phyloP scores from a whole-genome alignment of 1,284 basidiomycete species.

The Vanrija sp. region DNA sequence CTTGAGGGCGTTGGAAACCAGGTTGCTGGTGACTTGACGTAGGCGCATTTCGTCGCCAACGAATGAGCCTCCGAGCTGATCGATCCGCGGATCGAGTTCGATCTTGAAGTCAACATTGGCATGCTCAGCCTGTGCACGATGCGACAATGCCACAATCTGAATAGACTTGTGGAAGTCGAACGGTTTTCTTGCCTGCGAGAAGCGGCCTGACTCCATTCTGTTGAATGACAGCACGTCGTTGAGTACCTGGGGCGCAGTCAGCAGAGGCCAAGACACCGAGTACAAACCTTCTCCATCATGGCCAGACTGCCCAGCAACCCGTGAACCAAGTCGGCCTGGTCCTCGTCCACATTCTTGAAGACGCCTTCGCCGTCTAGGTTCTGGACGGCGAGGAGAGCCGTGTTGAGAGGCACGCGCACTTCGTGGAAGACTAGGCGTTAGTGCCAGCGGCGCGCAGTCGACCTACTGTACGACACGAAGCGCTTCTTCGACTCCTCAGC shows the following conservation, averaged over 20 bases:
- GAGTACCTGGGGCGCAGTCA: slow-evolving; percentile 55
- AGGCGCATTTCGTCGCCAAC: slow-evolving; percentile 62
- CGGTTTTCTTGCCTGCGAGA: slow-evolving; percentile 53
- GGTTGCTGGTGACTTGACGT: slow-evolving; percentile 63
- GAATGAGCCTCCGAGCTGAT: slow-evolving; percentile 55
- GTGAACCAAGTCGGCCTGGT: slow-evolving; percentile 45
- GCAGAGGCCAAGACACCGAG: neutral
- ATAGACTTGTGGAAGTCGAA: slow-evolving; percentile 80
- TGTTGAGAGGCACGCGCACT: slow-evolving; percentile 88
- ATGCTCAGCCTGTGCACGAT: slow-evolving; percentile 69
- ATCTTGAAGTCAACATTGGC: slow-evolving; percentile 65
- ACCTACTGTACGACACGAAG: slow-evolving; percentile 72
- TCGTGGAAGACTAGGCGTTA: slow-evolving; percentile 49
- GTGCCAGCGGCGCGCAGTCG: slow-evolving; percentile 10
- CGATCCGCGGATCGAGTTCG: slow-evolving; percentile 68
- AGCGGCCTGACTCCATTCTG: slow-evolving; percentile 50
- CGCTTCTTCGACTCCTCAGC: slow-evolving; percentile 72
- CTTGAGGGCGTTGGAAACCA: slow-evolving; percentile 52
- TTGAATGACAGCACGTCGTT: slow-evolving; percentile 68
- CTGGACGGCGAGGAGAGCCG: slow-evolving; percentile 79
- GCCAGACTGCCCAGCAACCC: slow-evolving; percentile 70
- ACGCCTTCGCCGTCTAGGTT: slow-evolving; percentile 69
- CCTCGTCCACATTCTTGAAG: slow-evolving; percentile 32
- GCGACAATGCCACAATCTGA: slow-evolving; percentile 70
- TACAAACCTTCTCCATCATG: slow-evolving; percentile 59